Evolutionary conservation across 1,284 basidiomycete genomes (phyloP), one percentile per base, ranked within the genome.

Genomic region (Sanghuangporus weigelae): DNA sequence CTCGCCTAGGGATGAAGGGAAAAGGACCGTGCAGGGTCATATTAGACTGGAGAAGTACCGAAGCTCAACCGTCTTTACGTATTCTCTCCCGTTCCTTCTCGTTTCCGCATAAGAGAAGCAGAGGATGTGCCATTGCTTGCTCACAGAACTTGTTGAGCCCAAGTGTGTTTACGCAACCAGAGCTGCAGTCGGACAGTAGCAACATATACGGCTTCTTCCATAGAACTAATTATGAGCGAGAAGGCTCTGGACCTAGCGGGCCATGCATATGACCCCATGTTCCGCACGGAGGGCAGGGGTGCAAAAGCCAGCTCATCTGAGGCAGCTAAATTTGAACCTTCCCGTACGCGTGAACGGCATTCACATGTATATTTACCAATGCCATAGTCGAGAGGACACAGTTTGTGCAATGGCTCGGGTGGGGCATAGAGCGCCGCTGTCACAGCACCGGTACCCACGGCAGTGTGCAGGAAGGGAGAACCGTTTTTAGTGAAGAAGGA

Each of bases 51-150:
- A 39, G 64, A 55, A 65, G 54, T 36, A 21, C 23, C 16, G 42
- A 46, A 48, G n/a, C 23, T 49, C 63, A 7, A 60, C 40, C 59
- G 50, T 42, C 12, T 49, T 59, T 66, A 31, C 42, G 53, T 54
- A 6, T 54, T 14, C 16, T 14, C 31, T 35, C 51, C 31, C 3
- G 12, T 35, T 53, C 31, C 21, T 53, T 44, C 55, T 35, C 55
- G 11, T 58, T 46, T 63, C 56, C 57, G 40, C 68, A 85, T 80
- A 89, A 89, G 87, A 84, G 89, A 66, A 86, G 80, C 48, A 89
- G 87, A 71, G 87, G 26, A 31, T 31, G 26, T 31, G 3, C 26
- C 5, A 89, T 71, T 84, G 85, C 68, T 73, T 11, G 79, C 14
- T 7, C 7, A 42, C 12, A n/a, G 77, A 78, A 7, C 88, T 87